Evolutionary conservation across 345 rosid species (phyloP), one percentile per base, ranked within the genome.

Genomic region (Corymbia maculata): DNA sequence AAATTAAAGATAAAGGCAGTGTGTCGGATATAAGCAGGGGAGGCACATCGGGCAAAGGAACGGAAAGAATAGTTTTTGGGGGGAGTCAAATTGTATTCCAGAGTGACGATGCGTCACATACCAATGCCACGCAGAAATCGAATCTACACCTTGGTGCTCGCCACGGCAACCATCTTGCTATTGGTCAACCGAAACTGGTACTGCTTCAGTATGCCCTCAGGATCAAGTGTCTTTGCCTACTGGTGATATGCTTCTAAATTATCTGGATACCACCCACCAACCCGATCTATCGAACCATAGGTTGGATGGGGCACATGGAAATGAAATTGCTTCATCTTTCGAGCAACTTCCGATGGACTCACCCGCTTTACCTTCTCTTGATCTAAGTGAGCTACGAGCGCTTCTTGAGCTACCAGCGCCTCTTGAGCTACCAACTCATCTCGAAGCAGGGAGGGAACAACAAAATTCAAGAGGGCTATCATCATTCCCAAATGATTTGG

Each of bases 1-100:
- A 1, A 61, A 0, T 28, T 13, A 2, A 61, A 0, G 36, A 32
- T 61, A 14, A 64, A 15, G 22, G 79, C 0, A n/a, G 42, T 0
- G 17, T 2, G 5, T 64, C n/a, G 75, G 75, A 3, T n/a, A 6
- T 2, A 64, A n/a, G 42, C 8, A n/a, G 19, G 75, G 36, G 42
- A 64, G 75, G 75, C 75, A 4, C 36, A n/a, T 13, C 75, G 36
- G 75, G 36, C n/a, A n/a, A n/a, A n/a, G n/a, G n/a, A n/a, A n/a
- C n/a, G n/a, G n/a, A n/a, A n/a, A 57, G n/a, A 57, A 24, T 0
- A 24, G 66, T 26, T 57, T 57, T 10, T 57, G 66, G 13, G 13
- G 3, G 6, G 0, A 57, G n/a, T 57, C 66, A 10, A 57, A 57
- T 0, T 24, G 14, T 57, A 57, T 1, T 57, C 3, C n/a, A 0